phyloP scores from a whole-genome alignment of 768 basidiomycete species.

The Sarcodon sp. region DNA sequence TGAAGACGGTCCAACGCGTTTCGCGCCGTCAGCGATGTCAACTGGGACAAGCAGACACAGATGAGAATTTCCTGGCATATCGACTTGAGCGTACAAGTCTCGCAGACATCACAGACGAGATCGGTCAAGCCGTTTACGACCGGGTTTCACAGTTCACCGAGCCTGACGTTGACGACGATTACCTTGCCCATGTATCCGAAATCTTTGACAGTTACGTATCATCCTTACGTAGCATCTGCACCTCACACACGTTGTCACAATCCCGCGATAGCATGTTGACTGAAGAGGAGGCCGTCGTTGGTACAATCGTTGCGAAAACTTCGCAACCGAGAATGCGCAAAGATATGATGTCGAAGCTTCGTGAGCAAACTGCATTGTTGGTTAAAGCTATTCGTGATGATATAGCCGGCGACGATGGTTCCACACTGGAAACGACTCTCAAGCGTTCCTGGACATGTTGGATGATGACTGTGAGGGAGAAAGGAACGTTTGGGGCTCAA shows the following conservation, averaged over 20 bases:
- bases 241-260: slow-evolving; percentile 30
- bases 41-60: slow-evolving; percentile 10
- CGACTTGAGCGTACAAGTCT: slow-evolving; percentile 2
- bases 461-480: slow-evolving; percentile 24
- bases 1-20: slow-evolving; percentile 6
- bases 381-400: slow-evolving; percentile 36
- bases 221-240: slow-evolving; percentile 35
- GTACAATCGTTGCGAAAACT: slow-evolving; percentile 52
- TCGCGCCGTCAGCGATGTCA: slow-evolving; percentile 10
- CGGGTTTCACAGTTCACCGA: slow-evolving; percentile 13
- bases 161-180: not conserved
- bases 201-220: slow-evolving; percentile 25
- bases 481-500: slow-evolving; percentile 38
- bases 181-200: slow-evolving; percentile 2
- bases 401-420: slow-evolving; percentile 35
- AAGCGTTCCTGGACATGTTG: slow-evolving; percentile 44
- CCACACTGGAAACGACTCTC: slow-evolving; percentile 25
- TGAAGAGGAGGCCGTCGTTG: slow-evolving; percentile 54
- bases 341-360: slow-evolving; percentile 39
- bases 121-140: slow-evolving; percentile 7
- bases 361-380: slow-evolving; percentile 41
- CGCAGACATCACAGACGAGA: slow-evolving; percentile 2
- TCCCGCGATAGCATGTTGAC: slow-evolving; percentile 29
- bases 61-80: slow-evolving; percentile 15
- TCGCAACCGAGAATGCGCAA: slow-evolving; percentile 41